Percentiles rank a stretch among this genome's conserved stretches.
Conservation (phyloP, 2,329 filamentous ascomycete genomes). For the Xylariaceae sp. region DNA sequence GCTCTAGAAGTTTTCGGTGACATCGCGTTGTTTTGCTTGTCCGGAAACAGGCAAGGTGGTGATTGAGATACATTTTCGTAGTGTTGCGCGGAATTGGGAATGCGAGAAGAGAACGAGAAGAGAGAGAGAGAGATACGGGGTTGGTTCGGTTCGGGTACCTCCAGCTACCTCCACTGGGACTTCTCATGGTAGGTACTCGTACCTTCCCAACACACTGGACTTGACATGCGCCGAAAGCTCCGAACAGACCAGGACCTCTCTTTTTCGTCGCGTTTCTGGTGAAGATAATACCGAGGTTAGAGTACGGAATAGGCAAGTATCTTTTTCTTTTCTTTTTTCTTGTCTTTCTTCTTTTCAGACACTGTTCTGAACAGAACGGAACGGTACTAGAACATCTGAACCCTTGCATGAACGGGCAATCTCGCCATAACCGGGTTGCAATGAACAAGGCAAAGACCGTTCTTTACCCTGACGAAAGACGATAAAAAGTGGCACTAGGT, state of each 20-base stretch:
- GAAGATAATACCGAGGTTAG: not conserved
- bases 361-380: not conserved
- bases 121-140: no score
- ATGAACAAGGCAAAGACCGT: not conserved
- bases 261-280: no score
- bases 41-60: not conserved
- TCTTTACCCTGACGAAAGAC: not conserved
- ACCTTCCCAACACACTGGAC: not conserved
- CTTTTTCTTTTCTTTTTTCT: no score
- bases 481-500: not conserved
- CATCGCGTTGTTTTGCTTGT: slow-evolving; percentile 9
- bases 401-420: not conserved
- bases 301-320: not conserved
- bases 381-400: no score
- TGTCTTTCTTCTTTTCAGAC: not conserved
- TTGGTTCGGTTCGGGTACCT: no score
- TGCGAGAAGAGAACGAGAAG: no score
- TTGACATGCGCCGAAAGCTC: not conserved
- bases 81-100: no score
- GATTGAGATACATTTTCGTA: no score
- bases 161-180: no score
- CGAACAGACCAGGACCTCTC: not conserved
- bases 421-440: not conserved
- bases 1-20: slow-evolving; percentile 12
- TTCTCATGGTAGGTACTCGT: not conserved